Percentiles rank a stretch among this genome's conserved stretches.
Evolutionary conservation across 352 stramenopile species (phyloP).

Genomic region (Pseudoperonospora humuli): DNA sequence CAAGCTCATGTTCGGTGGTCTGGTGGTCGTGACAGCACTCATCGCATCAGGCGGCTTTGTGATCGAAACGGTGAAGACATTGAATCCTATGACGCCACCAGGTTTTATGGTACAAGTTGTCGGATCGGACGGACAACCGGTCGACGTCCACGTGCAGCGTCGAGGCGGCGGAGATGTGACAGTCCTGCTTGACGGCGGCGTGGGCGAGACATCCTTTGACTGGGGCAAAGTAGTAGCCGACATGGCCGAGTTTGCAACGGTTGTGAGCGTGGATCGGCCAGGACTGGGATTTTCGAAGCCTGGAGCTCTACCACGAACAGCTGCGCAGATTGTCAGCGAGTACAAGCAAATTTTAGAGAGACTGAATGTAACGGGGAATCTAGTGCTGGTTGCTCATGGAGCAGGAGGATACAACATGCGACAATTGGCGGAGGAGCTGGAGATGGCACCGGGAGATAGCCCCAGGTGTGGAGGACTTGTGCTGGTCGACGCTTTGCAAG

Average conservation of each 20-base stretch:
- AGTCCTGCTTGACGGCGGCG: slow-evolving; percentile 62
- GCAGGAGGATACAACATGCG: slow-evolving; percentile 80
- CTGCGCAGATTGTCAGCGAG: slow-evolving; percentile 50
- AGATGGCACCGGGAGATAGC: slow-evolving; percentile 3
- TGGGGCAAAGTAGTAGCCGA: slow-evolving; percentile 66
- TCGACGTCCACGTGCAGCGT: slow-evolving; percentile 48
- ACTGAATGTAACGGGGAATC: slow-evolving; percentile 43
- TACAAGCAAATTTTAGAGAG: slow-evolving; percentile 52
- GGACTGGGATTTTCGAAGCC: slow-evolving; percentile 65
- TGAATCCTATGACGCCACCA: slow-evolving; percentile 45
- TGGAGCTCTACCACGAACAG: slow-evolving; percentile 37
- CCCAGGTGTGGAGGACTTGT: slow-evolving; percentile 52
- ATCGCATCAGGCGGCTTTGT: slow-evolving; percentile 50
- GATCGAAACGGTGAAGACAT: slow-evolving; percentile 56
- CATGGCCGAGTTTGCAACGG: slow-evolving; percentile 41
- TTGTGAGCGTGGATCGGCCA: slow-evolving; percentile 62
- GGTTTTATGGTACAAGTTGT: slow-evolving; percentile 42
- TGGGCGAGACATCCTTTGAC: slow-evolving; percentile 80
- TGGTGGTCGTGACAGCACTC: slow-evolving; percentile 33
- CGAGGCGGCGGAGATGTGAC: slow-evolving; percentile 41
- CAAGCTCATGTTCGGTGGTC: slow-evolving; percentile 52
- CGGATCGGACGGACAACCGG: slow-evolving; percentile 26
- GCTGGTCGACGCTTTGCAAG: slow-evolving; percentile 62
- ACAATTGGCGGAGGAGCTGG: slow-evolving; percentile 41
- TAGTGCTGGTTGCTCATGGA: slow-evolving; percentile 68